A percentile compares a stretch with the other conserved stretches of the same genome.
Evolutionary conservation across 768 basidiomycete genomes (phyloP).

Genomic region (Tricholoma sp.): DNA sequence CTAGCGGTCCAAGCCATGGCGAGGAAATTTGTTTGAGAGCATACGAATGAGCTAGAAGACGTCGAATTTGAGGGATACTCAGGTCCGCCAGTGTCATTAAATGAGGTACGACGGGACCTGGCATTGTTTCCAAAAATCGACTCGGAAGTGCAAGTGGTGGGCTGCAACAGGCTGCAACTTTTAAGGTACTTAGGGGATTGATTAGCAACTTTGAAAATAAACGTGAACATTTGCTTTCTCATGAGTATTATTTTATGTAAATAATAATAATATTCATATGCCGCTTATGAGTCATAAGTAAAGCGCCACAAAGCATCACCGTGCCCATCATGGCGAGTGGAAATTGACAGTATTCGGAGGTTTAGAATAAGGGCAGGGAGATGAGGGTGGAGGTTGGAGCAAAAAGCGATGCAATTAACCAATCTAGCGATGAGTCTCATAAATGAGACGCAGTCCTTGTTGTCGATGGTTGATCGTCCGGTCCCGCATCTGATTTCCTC

Average conservation of each 20-base stretch:
- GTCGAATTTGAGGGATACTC: constrained; percentile 64
- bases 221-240: no score
- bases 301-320: no score
- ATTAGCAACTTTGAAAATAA: no score
- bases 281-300: no score
- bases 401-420: neutral
- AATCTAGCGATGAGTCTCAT: constrained; percentile 6
- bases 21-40: constrained; percentile 54
- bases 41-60: constrained; percentile 60
- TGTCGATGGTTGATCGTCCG: neutral
- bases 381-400: no score
- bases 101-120: constrained; percentile 45
- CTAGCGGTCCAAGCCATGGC: constrained; percentile 66
- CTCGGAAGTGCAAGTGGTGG: neutral
- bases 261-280: no score
- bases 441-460: constrained; percentile 7
- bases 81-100: constrained; percentile 90
- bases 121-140: constrained; percentile 3
- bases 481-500: constrained; percentile 2
- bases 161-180: no score
- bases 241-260: no score
- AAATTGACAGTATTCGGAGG: no score
- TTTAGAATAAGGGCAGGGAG: no score
- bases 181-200: no score
- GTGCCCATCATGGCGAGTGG: no score